Evolutionary conservation across 805 yeast genomes (phyloP).

Genomic region (Ogataea angusta): DNA sequence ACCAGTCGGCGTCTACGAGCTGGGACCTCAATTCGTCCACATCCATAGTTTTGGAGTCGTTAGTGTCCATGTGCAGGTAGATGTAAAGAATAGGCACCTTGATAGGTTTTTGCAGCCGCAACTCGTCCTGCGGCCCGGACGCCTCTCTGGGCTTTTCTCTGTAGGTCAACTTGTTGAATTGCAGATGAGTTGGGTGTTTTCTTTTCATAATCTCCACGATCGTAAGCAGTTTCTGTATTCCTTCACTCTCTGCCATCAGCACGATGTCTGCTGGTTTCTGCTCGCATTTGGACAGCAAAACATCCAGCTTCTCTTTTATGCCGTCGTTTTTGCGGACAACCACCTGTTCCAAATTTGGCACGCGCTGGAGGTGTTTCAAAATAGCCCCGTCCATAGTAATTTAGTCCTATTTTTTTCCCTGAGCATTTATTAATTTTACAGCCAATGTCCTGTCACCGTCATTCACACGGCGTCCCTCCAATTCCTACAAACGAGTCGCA

Average conservation of each 20-base stretch:
- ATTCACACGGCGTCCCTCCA: constrained; percentile 52
- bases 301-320: constrained; percentile 20
- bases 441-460: constrained; percentile 26
- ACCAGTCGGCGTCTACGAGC: constrained; percentile 6
- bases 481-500: constrained; percentile 69
- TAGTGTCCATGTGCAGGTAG: constrained; percentile 18
- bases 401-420: background rate
- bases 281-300: constrained; percentile 11
- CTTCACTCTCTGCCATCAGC: constrained; percentile 19
- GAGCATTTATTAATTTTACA: background rate
- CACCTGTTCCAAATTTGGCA: constrained; percentile 17
- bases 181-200: constrained; percentile 17
- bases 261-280: constrained; percentile 14
- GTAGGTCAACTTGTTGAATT: constrained; percentile 27
- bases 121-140: background rate
- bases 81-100: constrained; percentile 26
- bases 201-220: constrained; percentile 32
- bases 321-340: constrained; percentile 23
- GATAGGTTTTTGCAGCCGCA: constrained; percentile 13
- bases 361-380: background rate
- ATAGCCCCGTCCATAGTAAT: background rate
- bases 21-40: constrained; percentile 3
- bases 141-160: constrained; percentile 4
- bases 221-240: constrained; percentile 30
- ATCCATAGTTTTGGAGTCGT: background rate